Evolutionary conservation across 2,329 filamentous ascomycete species (phyloP), one percentile per base, ranked within the genome.

Genomic region (Ceratocystis lukuohia): DNA sequence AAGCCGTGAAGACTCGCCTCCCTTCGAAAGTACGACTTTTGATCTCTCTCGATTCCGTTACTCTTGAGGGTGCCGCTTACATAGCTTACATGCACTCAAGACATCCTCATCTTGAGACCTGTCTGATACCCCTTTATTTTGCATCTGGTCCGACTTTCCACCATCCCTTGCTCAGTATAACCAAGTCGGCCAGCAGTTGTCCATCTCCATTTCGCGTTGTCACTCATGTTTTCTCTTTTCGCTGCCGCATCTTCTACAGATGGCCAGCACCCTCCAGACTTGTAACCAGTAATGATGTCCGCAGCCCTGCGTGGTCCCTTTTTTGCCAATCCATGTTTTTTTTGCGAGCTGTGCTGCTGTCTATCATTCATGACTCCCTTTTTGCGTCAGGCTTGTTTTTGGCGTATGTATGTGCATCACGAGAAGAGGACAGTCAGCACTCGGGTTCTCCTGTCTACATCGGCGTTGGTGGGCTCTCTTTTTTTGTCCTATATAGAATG

Each of bases 1-100:
- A 20, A 78, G 79, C 12, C 68, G 69, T 5, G 72, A 73, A 8
- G 77, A 79, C 44, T 69, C 72, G 17, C 22, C 53, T 6, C 20
- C 28, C 17, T 65, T 50, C 17, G 61, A 64, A 44, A 50, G 22
- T 15, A 20, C 50, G 8, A 7, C 50, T 4, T 37, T 68, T 22
- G 62, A 68, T 62, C 20, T 68, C 25, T 66, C 67, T 28, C 37
- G 44, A 25, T 68, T 68, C 45, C 17, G 30, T n/a, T 64, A 68
- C 44, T 30, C 53, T 17, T 53, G 28, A 57, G 22, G 53, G 41
- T 45, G 15, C 61, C 25, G 12, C 22, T 46, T 63, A 20, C 59
- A 64, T 33, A 8, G 44, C 25, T 7, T 33, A 48, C 61, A 63
- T 48, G 28, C 22, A 57, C n/a, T 28, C 15, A 17, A 33, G 61